These are phyloP conservation scores for Lagerstroemia speciosa DNA, from an alignment of 345 rosid genomes.

Conservation along the genomic window DNA sequence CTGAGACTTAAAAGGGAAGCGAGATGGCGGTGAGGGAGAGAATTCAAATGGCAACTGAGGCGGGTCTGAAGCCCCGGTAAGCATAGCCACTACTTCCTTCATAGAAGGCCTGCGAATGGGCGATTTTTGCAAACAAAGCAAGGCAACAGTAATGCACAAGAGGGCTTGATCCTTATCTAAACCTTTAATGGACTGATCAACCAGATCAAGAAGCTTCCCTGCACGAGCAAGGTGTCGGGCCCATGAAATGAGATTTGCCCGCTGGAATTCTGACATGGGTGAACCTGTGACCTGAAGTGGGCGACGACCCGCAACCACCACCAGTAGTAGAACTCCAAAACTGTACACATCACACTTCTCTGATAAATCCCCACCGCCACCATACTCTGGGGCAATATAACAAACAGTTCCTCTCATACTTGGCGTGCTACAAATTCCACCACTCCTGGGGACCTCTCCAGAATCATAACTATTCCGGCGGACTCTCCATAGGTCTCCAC, in stretches of 20 bases:
- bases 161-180: conserved; percentile 63
- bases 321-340: conserved; percentile 67
- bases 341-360: conserved; percentile 91
- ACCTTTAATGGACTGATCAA: conserved; percentile 46
- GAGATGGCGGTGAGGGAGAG: conserved; percentile 73
- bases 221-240: conserved; percentile 66
- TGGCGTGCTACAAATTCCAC: conserved; percentile 79
- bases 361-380: conserved; percentile 61
- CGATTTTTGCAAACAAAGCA: conserved; percentile 68
- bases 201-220: conserved; percentile 70
- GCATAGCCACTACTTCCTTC: conserved; percentile 75
- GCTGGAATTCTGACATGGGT: conserved; percentile 66
- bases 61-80: conserved; percentile 39
- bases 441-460: conserved; percentile 67
- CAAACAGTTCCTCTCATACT: conserved; percentile 97
- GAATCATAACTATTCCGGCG: conserved; percentile 53
- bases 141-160: conserved; percentile 70
- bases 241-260: conserved; percentile 89
- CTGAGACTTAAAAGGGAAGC: conserved; percentile 42
- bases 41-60: conserved; percentile 71
- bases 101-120: conserved; percentile 65
- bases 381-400: conserved; percentile 82
- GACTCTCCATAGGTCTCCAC: conserved; percentile 62
- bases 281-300: conserved; percentile 75
- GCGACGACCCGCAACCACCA: conserved; percentile 75